Conservation (phyloP, 2,329 filamentous ascomycete species). For the Trichothecium roseum region DNA sequence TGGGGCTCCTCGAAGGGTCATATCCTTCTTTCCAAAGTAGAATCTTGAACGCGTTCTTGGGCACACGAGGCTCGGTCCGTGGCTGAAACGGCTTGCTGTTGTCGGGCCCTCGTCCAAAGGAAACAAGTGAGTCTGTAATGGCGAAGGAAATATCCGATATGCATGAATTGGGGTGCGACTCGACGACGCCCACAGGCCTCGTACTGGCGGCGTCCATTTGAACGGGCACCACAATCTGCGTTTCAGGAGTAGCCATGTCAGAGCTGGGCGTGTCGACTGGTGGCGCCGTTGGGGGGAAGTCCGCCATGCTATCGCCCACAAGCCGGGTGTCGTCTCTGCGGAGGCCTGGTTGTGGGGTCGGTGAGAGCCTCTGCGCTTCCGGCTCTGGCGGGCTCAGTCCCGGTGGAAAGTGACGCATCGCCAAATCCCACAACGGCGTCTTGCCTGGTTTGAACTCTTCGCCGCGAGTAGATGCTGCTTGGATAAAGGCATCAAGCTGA, state of each 20-base stretch:
- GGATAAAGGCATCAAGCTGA: slow-evolving; percentile 44
- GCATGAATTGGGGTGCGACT: slow-evolving; percentile 55
- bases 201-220: slow-evolving; percentile 21
- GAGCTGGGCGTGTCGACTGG: slow-evolving; percentile 15
- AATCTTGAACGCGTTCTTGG: slow-evolving; percentile 72
- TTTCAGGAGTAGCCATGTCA: slow-evolving; percentile 25
- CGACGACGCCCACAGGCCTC: slow-evolving; percentile 52
- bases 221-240: slow-evolving; percentile 24
- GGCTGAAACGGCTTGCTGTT: slow-evolving; percentile 61
- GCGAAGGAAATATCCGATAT: slow-evolving; percentile 52
- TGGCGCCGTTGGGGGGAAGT: slow-evolving; percentile 16
- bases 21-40: slow-evolving; percentile 62
- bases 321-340: neutral
- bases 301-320: neutral
- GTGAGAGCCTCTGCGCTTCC: neutral
- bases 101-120: slow-evolving; percentile 63
- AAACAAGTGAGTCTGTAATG: slow-evolving; percentile 56
- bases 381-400: slow-evolving; percentile 8
- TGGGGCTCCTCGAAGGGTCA: slow-evolving; percentile 43
- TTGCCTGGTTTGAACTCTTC: slow-evolving; percentile 44
- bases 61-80: slow-evolving; percentile 57
- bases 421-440: slow-evolving; percentile 42
- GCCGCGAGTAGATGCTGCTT: slow-evolving; percentile 36
- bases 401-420: slow-evolving; percentile 49
- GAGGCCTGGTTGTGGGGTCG: neutral